Evolutionary conservation across 352 stramenopile species (phyloP).

Genomic region (Phytophthora tentaculata): DNA sequence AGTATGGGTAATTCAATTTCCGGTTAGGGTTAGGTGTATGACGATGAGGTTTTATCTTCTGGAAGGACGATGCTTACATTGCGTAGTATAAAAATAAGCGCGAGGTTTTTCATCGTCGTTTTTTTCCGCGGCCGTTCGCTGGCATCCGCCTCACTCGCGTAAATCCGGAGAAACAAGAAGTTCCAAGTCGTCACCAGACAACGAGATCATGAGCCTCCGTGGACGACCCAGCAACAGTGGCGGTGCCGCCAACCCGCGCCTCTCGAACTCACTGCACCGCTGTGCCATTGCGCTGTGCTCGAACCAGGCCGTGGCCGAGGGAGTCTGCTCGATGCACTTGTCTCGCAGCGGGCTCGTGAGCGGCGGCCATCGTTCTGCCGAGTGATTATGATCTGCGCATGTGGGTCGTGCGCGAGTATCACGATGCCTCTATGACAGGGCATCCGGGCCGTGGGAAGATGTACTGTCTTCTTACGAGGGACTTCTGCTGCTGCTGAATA

Average conservation of each 20-base stretch:
- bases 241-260: constrained; percentile 24
- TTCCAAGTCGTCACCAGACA: neutral
- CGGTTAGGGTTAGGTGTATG: neutral
- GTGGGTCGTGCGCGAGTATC: no score
- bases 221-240: constrained; percentile 25
- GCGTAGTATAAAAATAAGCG: constrained; percentile 1
- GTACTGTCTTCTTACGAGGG: no score
- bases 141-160: constrained; percentile 10
- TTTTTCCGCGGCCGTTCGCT: constrained; percentile 9
- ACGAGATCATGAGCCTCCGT: constrained; percentile 30
- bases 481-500: no score
- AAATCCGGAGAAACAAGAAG: constrained; percentile 25
- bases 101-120: constrained; percentile 14
- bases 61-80: neutral
- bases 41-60: constrained; percentile 9
- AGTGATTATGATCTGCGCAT: no score
- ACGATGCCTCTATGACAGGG: no score
- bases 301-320: constrained; percentile 75
- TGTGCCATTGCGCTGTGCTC: constrained; percentile 83
- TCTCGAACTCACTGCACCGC: constrained; percentile 70
- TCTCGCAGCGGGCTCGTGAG: constrained; percentile 44
- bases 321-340: constrained; percentile 80
- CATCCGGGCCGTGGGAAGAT: no score
- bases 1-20: constrained; percentile 29
- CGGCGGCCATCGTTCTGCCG: no score